phyloP scores from a whole-genome alignment of 2,329 filamentous ascomycete species.

The Cercospora zeae-maydis region DNA sequence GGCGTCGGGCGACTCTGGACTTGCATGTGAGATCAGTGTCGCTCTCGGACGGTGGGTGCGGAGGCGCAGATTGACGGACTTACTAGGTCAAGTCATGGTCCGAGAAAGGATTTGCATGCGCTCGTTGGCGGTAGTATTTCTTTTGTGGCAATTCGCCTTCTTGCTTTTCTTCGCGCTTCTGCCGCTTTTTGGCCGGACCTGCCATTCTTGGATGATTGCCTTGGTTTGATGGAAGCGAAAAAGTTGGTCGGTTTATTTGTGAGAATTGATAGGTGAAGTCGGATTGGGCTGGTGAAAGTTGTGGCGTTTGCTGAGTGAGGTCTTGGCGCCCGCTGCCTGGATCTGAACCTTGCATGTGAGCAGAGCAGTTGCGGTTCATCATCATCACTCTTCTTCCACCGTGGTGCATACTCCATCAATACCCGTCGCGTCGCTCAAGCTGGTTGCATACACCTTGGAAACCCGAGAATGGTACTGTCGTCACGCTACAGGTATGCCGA shows the following conservation, averaged over 20 bases:
- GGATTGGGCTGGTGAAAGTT: background rate
- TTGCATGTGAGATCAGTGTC: conserved; percentile 41
- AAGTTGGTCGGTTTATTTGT: background rate
- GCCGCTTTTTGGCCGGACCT: conserved; percentile 39
- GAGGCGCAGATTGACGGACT: conserved; percentile 28
- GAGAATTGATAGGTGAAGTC: background rate
- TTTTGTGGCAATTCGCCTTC: conserved; percentile 72
- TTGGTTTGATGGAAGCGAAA: background rate
- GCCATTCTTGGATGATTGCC: conserved; percentile 29
- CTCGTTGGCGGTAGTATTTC: conserved; percentile 92
- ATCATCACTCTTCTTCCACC: background rate
- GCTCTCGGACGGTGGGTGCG: background rate
- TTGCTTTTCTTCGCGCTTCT: conserved; percentile 48
- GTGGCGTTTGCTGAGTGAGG: background rate
- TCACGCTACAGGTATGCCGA: background rate
- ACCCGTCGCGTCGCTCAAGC: too few species aligned
- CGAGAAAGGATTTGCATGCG: conserved; percentile 96
- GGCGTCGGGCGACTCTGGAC: conserved; percentile 69
- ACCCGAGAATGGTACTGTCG: background rate
- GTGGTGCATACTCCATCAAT: too few species aligned
- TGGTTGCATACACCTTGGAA: background rate
- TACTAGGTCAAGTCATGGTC: conserved; percentile 90
- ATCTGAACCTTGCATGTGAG: background rate
- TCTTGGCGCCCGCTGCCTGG: background rate
- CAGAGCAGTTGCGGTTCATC: background rate